Percentiles rank a stretch among this genome's conserved stretches.
Conservation (phyloP, 306 rosid species). For the Rosa multiflora region DNA sequence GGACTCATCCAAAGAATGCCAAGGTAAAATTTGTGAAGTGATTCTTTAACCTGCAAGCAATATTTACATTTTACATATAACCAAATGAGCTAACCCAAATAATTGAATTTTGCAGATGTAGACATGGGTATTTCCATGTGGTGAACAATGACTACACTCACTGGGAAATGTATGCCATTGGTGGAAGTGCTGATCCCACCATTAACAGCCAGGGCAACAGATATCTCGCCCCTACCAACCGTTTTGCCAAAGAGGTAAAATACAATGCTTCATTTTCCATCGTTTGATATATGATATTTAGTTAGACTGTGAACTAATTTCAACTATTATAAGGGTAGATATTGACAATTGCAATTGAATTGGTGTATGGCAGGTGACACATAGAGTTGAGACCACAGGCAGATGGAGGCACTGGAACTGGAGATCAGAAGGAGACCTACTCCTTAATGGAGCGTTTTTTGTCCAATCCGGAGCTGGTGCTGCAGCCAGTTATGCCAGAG, state of each 20-base stretch:
- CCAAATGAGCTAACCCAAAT: slow-evolving; percentile 7
- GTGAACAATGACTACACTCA: slow-evolving; percentile 98
- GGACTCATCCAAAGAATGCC: slow-evolving; percentile 99
- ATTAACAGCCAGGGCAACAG: slow-evolving; percentile 98
- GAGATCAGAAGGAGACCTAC: slow-evolving; percentile 94
- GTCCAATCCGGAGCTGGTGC: slow-evolving; percentile 83
- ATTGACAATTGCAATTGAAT: slow-evolving; percentile 1
- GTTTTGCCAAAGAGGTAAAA: slow-evolving; percentile 81
- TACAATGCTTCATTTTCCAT: background rate
- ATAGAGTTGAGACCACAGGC: slow-evolving; percentile 56
- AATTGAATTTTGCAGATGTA: slow-evolving; percentile 63
- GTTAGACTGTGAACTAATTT: background rate
- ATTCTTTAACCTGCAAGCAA: background rate
- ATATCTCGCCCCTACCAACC: slow-evolving; percentile 82
- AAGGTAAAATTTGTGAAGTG: slow-evolving; percentile 47
- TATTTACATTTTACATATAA: background rate
- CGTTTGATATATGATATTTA: background rate
- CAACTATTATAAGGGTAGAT: background rate
- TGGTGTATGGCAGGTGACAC: slow-evolving; percentile 63
- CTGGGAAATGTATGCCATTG: slow-evolving; percentile 98
- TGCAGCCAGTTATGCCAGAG: slow-evolving; percentile 87
- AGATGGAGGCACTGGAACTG: slow-evolving; percentile 90
- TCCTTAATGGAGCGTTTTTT: slow-evolving; percentile 92
- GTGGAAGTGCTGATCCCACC: slow-evolving; percentile 97
- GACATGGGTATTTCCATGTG: slow-evolving; percentile 98